Evolutionary conservation across 2,329 filamentous ascomycete species (phyloP).

Genomic region (Orbilia oligospora): DNA sequence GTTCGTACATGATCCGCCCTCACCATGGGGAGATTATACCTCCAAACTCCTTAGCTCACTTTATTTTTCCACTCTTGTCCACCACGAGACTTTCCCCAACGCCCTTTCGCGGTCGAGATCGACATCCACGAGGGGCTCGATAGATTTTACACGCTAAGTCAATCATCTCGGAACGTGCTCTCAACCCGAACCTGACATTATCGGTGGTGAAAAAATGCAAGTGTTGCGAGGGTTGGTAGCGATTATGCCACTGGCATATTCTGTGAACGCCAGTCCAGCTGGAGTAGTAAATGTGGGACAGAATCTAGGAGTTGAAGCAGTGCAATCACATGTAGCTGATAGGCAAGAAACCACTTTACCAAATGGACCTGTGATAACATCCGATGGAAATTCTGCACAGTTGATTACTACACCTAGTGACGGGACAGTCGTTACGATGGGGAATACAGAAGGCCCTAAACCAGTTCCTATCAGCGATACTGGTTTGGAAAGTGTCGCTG

Average conservation of each 20-base stretch:
- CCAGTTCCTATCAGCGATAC: not conserved
- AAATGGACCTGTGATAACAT: not conserved
- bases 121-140: constrained; percentile 25
- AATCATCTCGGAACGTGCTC: constrained; percentile 16
- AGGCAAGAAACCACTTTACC: not conserved
- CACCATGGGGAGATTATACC: constrained; percentile 27
- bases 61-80: not conserved
- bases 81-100: constrained; percentile 18
- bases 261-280: constrained; percentile 16
- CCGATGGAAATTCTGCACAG: not conserved
- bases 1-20: constrained; percentile 19
- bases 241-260: constrained; percentile 26
- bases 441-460: not conserved
- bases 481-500: not conserved
- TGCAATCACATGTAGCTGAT: not conserved
- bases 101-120: constrained; percentile 6
- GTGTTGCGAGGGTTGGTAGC: constrained; percentile 22
- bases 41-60: constrained; percentile 32
- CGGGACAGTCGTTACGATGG: not conserved
- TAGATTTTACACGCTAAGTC: not conserved
- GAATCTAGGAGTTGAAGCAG: not conserved
- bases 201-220: constrained; percentile 29
- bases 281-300: constrained; percentile 16
- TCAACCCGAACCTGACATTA: constrained; percentile 2
- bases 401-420: not conserved